Conservation (phyloP, 1,139 yeast genomes). For the Magnusiomyces magnusii region DNA sequence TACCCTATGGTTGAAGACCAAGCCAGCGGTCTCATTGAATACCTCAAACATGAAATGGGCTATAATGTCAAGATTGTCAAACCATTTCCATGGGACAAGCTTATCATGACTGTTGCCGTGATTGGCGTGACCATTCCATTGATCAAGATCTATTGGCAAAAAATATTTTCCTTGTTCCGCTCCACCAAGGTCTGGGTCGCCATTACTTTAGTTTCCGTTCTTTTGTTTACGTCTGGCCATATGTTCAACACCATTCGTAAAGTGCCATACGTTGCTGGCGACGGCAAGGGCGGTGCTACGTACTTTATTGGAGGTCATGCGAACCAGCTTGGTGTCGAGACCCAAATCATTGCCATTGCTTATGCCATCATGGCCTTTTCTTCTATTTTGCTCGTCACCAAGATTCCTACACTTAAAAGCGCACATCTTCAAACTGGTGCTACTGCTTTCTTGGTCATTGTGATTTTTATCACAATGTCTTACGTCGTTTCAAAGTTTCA, state of each 20-base stretch:
- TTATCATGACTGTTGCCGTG: slow-evolving; percentile 40
- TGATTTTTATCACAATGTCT: slow-evolving; percentile 44
- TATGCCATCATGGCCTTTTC: slow-evolving; percentile 36
- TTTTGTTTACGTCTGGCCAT: slow-evolving; percentile 79
- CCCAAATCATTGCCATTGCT: slow-evolving; percentile 41
- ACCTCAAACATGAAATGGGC: slow-evolving; percentile 38
- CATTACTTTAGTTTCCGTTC: slow-evolving; percentile 48
- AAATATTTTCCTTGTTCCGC: slow-evolving; percentile 31
- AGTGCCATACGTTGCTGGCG: slow-evolving; percentile 58
- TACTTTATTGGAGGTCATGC: slow-evolving; percentile 68
- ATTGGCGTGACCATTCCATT: slow-evolving; percentile 20
- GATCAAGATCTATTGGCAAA: slow-evolving; percentile 26
- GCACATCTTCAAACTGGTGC: slow-evolving; percentile 41
- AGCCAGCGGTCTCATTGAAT: slow-evolving; percentile 34
- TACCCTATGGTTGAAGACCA: slow-evolving; percentile 52
- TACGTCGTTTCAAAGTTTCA: slow-evolving; percentile 45
- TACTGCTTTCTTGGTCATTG: slow-evolving; percentile 37
- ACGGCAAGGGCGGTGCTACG: slow-evolving; percentile 47
- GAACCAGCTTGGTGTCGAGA: slow-evolving; percentile 57
- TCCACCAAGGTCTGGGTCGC: slow-evolving; percentile 61
- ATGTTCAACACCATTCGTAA: slow-evolving; percentile 88
- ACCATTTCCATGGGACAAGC: slow-evolving; percentile 51
- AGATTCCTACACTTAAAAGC: slow-evolving; percentile 42
- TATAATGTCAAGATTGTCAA: slow-evolving; percentile 42
- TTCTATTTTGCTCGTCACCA: slow-evolving; percentile 42